phyloP scores from a whole-genome alignment of 768 basidiomycete genomes.

The Pisolithus orientalis region DNA sequence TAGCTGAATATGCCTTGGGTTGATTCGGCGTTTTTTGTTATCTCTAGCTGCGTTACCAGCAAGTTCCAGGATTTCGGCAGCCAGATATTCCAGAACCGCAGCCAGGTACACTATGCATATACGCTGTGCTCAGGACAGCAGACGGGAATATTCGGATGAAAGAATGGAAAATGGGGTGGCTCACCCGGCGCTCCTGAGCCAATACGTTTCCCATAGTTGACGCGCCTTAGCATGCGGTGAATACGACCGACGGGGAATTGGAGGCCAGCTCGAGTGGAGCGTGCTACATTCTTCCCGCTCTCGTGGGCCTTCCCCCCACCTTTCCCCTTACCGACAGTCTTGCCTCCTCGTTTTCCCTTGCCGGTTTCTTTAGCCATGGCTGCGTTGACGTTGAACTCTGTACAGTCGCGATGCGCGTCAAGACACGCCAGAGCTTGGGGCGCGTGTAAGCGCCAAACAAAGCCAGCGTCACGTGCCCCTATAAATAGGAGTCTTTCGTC shows the following conservation, averaged over 20 bases:
- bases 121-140: background rate
- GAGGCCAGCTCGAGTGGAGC: conserved; percentile 70
- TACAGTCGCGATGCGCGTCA: conserved; percentile 30
- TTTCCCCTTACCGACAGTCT: conserved; percentile 30
- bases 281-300: conserved; percentile 50
- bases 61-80: conserved; percentile 90
- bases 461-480: conserved; percentile 24
- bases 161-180: conserved; percentile 8
- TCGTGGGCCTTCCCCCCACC: conserved; percentile 50
- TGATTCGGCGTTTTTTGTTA: conserved; percentile 94
- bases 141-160: background rate
- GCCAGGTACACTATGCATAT: conserved; percentile 70
- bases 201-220: conserved; percentile 82
- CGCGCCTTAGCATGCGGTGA: conserved; percentile 81
- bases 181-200: conserved; percentile 82
- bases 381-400: conserved; percentile 13
- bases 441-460: conserved; percentile 17
- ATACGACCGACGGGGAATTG: conserved; percentile 91
- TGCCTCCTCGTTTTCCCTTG: conserved; percentile 5
- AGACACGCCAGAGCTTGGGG: too few relatives aligned
- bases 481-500: conserved; percentile 30
- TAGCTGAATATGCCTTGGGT: conserved; percentile 90
- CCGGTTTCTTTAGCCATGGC: conserved; percentile 26
- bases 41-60: conserved; percentile 87
- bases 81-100: conserved; percentile 87